phyloP scores from a whole-genome alignment of 164 flowering plant genomes.

The Liriodendron chinense region DNA sequence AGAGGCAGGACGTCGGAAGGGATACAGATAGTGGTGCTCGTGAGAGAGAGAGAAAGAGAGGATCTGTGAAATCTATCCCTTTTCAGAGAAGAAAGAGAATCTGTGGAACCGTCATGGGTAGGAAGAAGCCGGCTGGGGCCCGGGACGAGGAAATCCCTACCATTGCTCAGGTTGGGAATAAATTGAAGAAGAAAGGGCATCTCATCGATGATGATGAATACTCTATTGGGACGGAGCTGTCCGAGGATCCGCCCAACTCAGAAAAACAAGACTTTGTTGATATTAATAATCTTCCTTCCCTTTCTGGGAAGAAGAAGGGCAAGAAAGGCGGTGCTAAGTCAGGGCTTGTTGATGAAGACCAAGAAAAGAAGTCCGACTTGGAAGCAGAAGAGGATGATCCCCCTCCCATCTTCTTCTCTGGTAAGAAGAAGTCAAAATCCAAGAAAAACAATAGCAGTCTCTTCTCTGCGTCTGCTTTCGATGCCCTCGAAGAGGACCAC shows the following conservation, averaged over 20 bases:
- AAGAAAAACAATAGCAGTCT: slow-evolving; percentile 26
- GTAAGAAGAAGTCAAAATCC: slow-evolving; percentile 41
- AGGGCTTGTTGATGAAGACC: slow-evolving; percentile 14
- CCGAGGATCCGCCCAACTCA: slow-evolving; percentile 35
- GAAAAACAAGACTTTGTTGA: slow-evolving; percentile 26
- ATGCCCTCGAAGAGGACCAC: slow-evolving; percentile 24
- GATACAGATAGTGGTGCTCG: too few species aligned
- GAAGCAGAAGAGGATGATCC: slow-evolving; percentile 22
- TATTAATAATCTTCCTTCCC: slow-evolving; percentile 9
- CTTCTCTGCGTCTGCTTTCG: slow-evolving; percentile 26
- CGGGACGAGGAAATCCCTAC: background rate
- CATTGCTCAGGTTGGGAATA: slow-evolving; percentile 5
- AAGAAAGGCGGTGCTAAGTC: slow-evolving; percentile 32
- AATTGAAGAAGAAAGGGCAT: slow-evolving; percentile 61
- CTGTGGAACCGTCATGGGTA: background rate
- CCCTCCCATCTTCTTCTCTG: slow-evolving; percentile 27
- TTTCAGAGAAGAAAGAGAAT: too few species aligned
- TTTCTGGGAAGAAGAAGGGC: slow-evolving; percentile 55
- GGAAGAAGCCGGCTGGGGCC: background rate
- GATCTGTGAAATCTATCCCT: too few species aligned
- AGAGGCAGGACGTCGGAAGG: too few species aligned
- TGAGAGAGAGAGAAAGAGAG: too few species aligned
- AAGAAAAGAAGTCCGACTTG: slow-evolving; percentile 2
- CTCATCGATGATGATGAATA: slow-evolving; percentile 81
- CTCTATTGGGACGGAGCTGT: slow-evolving; percentile 49